These are phyloP conservation scores for Flaveria ramosissima DNA, from an alignment of 129 eudicot species.

Conservation along the genomic window DNA sequence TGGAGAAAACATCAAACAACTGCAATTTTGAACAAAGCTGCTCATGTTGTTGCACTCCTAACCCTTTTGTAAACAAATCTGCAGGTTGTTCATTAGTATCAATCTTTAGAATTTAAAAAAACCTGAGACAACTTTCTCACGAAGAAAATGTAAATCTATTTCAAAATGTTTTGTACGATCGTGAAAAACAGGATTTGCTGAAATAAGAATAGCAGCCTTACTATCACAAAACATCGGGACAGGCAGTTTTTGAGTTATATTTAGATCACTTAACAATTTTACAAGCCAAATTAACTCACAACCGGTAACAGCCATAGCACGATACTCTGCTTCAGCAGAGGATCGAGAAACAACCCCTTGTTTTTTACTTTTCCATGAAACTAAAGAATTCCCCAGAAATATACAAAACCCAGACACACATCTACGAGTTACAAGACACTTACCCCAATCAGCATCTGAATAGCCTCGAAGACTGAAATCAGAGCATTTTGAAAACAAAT, in stretches of 20 bases:
- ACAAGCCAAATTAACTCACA: neutral
- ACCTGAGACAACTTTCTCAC: no score
- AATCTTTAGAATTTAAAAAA: no score
- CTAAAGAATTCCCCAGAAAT: neutral
- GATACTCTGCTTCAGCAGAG: neutral
- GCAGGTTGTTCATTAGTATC: no score
- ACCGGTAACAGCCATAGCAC: neutral
- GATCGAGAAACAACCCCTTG: neutral
- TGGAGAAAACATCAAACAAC: no score
- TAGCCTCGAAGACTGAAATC: neutral
- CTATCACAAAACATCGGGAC: neutral
- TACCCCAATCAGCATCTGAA: neutral
- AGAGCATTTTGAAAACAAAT: neutral
- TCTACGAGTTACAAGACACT: neutral
- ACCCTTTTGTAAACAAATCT: no score
- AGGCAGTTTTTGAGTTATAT: neutral
- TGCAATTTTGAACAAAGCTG: no score
- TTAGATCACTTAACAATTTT: neutral
- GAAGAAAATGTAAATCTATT: no score
- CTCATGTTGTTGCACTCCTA: no score
- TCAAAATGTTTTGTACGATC: neutral
- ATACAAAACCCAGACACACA: neutral
- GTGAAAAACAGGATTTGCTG: neutral
- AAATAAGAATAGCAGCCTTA: neutral
- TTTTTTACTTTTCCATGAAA: neutral